These are phyloP conservation scores for Collybia sordida DNA, from an alignment of 768 basidiomycete genomes.

Conservation along the genomic window DNA sequence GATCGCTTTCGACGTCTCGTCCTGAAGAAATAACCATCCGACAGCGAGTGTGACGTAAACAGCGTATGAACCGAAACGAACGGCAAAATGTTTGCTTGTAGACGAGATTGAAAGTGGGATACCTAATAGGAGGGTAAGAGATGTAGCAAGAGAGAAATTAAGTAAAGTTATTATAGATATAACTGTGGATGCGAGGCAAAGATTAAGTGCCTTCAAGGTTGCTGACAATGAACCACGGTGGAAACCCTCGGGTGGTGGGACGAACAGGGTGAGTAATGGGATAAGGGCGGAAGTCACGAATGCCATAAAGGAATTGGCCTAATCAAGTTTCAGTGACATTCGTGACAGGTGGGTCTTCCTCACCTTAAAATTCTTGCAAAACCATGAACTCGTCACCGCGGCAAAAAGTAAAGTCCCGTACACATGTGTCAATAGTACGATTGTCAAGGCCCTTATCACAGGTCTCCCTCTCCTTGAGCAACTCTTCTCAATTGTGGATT, in stretches of 20 bases:
- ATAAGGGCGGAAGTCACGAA: conserved; percentile 28
- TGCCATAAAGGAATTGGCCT: conserved; percentile 23
- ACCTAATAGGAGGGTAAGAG: conserved; percentile 63
- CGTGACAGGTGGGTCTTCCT: conserved; percentile 8
- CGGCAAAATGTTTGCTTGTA: conserved; percentile 20
- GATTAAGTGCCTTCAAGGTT: conserved; percentile 70
- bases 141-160: conserved; percentile 88
- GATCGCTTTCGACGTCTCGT: conserved; percentile 49
- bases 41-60: conserved; percentile 50
- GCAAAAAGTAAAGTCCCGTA: conserved; percentile 54
- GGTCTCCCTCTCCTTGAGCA: conserved; percentile 55
- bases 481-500: too few species aligned
- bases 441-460: conserved; percentile 49
- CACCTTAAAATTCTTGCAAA: conserved; percentile 42
- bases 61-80: conserved; percentile 27
- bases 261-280: conserved; percentile 30
- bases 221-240: conserved; percentile 38
- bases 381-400: conserved; percentile 43
- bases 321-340: conserved; percentile 1
- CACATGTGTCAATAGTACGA: conserved; percentile 57
- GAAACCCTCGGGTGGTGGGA: conserved; percentile 17
- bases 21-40: conserved; percentile 56
- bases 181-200: conserved; percentile 83
- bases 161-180: conserved; percentile 85
- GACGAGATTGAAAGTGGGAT: conserved; percentile 57